Conservation (phyloP, 1,284 basidiomycete species). For the Marasmius tenuissimus region DNA sequence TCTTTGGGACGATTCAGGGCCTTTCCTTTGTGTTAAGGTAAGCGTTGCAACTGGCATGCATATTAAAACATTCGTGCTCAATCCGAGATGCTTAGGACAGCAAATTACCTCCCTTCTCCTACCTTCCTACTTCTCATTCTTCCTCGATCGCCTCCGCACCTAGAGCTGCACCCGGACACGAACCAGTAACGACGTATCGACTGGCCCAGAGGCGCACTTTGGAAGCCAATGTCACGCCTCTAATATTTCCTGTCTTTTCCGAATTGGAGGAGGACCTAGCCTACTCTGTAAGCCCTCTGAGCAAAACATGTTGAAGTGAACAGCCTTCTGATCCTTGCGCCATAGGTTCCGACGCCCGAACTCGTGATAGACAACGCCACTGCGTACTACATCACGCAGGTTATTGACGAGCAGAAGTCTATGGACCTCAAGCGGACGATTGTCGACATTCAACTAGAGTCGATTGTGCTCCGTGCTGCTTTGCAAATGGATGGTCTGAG, state of each 20-base stretch:
- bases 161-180: conserved; percentile 5
- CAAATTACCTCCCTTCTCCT: background rate
- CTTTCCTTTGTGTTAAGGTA: background rate
- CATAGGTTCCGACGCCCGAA: conserved; percentile 42
- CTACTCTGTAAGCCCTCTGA: conserved; percentile 34
- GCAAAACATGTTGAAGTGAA: background rate
- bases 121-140: background rate
- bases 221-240: conserved; percentile 43
- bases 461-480: conserved; percentile 27
- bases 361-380: conserved; percentile 48
- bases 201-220: conserved; percentile 33
- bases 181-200: conserved; percentile 31
- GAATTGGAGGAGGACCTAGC: conserved; percentile 43
- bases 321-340: background rate
- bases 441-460: conserved; percentile 35
- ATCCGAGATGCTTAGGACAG: background rate
- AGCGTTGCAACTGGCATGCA: background rate
- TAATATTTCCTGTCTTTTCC: conserved; percentile 36
- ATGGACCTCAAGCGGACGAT: conserved; percentile 18
- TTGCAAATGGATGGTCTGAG: conserved; percentile 28
- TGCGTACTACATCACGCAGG: conserved; percentile 33
- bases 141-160: background rate
- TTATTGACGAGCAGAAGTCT: conserved; percentile 20
- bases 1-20: background rate
- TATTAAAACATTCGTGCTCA: background rate